These are phyloP conservation scores for Salvia sclarea DNA, from an alignment of 305 asterid genomes.

Conservation along the genomic window DNA sequence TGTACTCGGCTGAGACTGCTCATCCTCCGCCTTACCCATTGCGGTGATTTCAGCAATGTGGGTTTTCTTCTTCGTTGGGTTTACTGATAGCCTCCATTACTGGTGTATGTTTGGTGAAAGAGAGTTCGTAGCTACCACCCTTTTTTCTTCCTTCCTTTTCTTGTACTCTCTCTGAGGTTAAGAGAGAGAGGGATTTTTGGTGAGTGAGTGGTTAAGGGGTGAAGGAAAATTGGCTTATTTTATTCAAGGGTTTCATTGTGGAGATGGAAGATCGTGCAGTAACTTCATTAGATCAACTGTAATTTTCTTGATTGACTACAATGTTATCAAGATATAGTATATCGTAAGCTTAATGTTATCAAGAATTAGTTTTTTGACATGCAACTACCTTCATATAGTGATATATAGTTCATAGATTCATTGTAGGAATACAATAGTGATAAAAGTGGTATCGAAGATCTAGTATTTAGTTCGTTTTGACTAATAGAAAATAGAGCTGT, in stretches of 20 bases:
- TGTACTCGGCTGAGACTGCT: slow-evolving; percentile 48
- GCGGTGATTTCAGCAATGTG: slow-evolving; percentile 58
- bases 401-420: neutral
- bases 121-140: slow-evolving; percentile 40
- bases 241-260: slow-evolving; percentile 39
- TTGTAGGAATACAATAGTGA: neutral
- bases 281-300: slow-evolving; percentile 45
- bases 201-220: slow-evolving; percentile 42
- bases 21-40: slow-evolving; percentile 87
- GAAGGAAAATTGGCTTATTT: slow-evolving; percentile 29
- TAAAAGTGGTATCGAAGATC: no score
- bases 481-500: no score
- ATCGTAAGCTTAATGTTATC: no score
- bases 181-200: slow-evolving; percentile 27
- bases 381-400: neutral
- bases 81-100: slow-evolving; percentile 48
- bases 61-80: slow-evolving; percentile 37
- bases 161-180: slow-evolving; percentile 26
- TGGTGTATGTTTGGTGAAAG: slow-evolving; percentile 45
- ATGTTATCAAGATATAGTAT: neutral
- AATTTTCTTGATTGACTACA: slow-evolving; percentile 19
- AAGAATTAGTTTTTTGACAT: neutral
- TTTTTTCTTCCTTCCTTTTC: slow-evolving; percentile 28
- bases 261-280: slow-evolving; percentile 39
- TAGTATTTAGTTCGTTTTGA: no score